Conservation (phyloP, 2,329 filamentous ascomycete genomes). For the Fusarium brachygibbosum region DNA sequence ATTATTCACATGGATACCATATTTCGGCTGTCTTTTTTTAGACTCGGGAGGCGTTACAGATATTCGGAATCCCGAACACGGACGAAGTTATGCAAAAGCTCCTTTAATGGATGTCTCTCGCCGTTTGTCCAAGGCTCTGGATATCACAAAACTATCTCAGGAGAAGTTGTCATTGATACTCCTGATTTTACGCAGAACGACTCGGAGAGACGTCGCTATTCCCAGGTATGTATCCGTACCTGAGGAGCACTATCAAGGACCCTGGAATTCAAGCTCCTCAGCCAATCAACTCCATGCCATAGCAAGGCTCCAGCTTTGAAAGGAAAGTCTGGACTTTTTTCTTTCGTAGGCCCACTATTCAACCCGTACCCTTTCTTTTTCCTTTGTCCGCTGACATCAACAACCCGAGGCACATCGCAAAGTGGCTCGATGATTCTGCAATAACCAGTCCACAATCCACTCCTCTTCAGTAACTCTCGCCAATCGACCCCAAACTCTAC, state of each 20-base stretch:
- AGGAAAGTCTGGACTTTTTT: conserved; percentile 6
- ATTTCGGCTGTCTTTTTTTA: conserved; percentile 15
- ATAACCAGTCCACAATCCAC: conserved; percentile 51
- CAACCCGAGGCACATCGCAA: conserved; percentile 16
- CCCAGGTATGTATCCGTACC: not conserved
- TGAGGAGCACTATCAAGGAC: conserved; percentile 5
- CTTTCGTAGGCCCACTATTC: not conserved
- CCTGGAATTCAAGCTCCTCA: conserved; percentile 1
- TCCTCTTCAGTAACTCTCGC: conserved; percentile 18
- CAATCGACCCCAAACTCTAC: conserved; percentile 30
- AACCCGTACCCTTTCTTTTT: conserved; percentile 18
- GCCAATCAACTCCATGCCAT: conserved; percentile 31
- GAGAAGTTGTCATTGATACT: not conserved
- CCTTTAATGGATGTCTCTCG: not conserved
- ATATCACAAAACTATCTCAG: not conserved
- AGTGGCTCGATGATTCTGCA: conserved; percentile 50
- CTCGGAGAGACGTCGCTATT: not conserved
- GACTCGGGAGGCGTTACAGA: conserved; percentile 6
- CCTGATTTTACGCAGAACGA: not conserved
- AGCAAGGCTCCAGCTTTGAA: conserved; percentile 30
- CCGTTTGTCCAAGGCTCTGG: too few species aligned
- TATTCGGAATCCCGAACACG: not conserved
- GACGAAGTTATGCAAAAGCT: not conserved
- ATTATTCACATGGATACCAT: conserved; percentile 27
- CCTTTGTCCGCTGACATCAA: conserved; percentile 40